Evolutionary conservation across 1,284 basidiomycete species (phyloP), one percentile per base, ranked within the genome.

Genomic region (Papiliotrema fonsecae): DNA sequence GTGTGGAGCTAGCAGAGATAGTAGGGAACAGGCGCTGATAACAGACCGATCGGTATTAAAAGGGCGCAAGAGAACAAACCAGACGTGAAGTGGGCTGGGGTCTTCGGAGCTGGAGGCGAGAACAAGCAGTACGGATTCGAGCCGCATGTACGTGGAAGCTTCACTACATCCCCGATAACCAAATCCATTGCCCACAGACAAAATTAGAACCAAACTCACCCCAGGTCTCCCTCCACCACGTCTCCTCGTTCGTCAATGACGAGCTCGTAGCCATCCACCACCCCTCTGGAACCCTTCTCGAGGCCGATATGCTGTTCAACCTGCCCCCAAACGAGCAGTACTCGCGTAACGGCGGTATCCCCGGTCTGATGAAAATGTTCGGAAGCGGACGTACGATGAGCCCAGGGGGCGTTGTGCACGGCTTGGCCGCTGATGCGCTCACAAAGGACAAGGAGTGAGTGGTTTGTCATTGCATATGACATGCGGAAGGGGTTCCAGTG

Each of bases 251-350:
- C 70, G 77, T 76, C 58, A 93, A 91, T 69, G 84, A 89, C 67
- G 94, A 97, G 55, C 82, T 96, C 16, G 88, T 88, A 0, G 96
- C 93, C 70, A 80, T 87, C 54, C 94, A 97, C 66, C 75, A 77
- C 14, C 79, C 82, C 0, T 86, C 83, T 14, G 87, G 84, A 66
- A 84, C 86, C 0, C 75, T 97, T 47, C 80, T 97, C 49, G 78
- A 87, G 66, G 94, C 88, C 1, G 94, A 98, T 69, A 76, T 97
- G 38, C 69, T 97, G 4, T 85, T 94, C 77, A 97, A 97, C 73
- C 76, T 97, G 6, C 92, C 92, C 0, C 78, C 82, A 4, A 84
- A 72, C 0, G 93, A 97, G 72, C 92, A 97, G 76, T 77, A 77
- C 61, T 72, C 70, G 5, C 82, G 83, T 56, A 77, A 79, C 0